Evolutionary conservation across 2,329 filamentous ascomycete genomes (phyloP).

Genomic region (Penicillium digitatum): DNA sequence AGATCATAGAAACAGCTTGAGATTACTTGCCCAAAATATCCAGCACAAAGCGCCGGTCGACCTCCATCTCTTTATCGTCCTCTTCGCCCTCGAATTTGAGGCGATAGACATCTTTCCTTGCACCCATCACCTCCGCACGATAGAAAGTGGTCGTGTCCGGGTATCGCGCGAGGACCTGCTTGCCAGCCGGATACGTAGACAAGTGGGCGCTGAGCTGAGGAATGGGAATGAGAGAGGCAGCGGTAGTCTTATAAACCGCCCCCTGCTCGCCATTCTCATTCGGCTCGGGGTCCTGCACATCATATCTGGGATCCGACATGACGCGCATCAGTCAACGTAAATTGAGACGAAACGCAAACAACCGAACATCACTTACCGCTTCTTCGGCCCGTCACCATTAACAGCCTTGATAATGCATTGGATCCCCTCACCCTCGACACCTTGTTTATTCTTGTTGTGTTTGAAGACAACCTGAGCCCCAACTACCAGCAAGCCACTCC

Average conservation of each 20-base stretch:
- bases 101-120: slow-evolving; percentile 50
- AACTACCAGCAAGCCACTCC: slow-evolving; percentile 42
- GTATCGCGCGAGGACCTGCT: slow-evolving; percentile 72
- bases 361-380: slow-evolving; percentile 45
- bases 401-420: slow-evolving; percentile 74
- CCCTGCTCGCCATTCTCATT: slow-evolving; percentile 64
- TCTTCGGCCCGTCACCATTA: slow-evolving; percentile 67
- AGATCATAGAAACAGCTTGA: slow-evolving; percentile 14
- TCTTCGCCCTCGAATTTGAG: slow-evolving; percentile 78
- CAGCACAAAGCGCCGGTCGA: slow-evolving; percentile 71
- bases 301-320: slow-evolving; percentile 53
- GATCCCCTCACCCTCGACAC: slow-evolving; percentile 57
- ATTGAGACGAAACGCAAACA: not conserved
- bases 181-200: slow-evolving; percentile 61
- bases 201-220: slow-evolving; percentile 58
- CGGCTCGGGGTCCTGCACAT: slow-evolving; percentile 74
- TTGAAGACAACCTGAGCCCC: slow-evolving; percentile 51
- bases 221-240: slow-evolving; percentile 73
- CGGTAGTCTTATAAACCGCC: slow-evolving; percentile 63
- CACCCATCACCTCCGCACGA: slow-evolving; percentile 73
- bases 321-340: slow-evolving; percentile 15
- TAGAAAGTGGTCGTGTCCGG: slow-evolving; percentile 84
- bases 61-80: slow-evolving; percentile 67
- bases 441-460: slow-evolving; percentile 49
- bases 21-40: slow-evolving; percentile 58